phyloP scores from a whole-genome alignment of 306 rosid species.

The Trifolium pratense region DNA sequence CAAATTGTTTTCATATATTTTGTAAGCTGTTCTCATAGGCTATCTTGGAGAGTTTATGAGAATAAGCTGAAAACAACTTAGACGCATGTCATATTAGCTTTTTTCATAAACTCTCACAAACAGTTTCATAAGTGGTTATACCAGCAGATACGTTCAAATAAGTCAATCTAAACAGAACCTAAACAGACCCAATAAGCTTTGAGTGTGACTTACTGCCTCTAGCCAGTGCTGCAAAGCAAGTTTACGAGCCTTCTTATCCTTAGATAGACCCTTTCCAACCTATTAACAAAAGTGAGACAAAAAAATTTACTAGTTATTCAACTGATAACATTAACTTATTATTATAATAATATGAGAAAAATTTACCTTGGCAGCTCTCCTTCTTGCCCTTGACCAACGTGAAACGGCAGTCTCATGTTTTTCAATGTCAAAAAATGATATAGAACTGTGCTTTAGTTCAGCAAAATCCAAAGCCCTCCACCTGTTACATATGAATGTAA shows the following conservation, averaged over 20 bases:
- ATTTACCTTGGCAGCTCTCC: conserved; percentile 80
- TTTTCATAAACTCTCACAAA: not conserved
- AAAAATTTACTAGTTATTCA: conserved; percentile 7
- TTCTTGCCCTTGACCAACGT: conserved; percentile 84
- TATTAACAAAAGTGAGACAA: conserved; percentile 29
- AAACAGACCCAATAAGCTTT: not conserved
- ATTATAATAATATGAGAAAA: not conserved
- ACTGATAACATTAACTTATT: conserved; percentile 6
- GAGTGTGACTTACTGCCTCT: conserved; percentile 76
- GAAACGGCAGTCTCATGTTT: conserved; percentile 78
- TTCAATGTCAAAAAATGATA: conserved; percentile 84
- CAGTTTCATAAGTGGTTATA: not conserved
- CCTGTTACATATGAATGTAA: conserved; percentile 50
- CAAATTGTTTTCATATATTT: not conserved
- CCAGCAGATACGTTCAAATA: not conserved
- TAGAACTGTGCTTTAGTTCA: conserved; percentile 78
- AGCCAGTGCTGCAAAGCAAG: conserved; percentile 95
- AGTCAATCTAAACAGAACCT: not conserved
- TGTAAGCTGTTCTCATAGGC: not conserved
- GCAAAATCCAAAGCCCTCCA: conserved; percentile 89
- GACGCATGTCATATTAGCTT: not conserved
- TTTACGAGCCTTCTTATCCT: conserved; percentile 77
- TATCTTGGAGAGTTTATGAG: not conserved
- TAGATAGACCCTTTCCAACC: conserved; percentile 91
- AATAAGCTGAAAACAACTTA: not conserved